phyloP scores from a whole-genome alignment of 1,139 yeast genomes.

The Blastobotrys ciferrii region DNA sequence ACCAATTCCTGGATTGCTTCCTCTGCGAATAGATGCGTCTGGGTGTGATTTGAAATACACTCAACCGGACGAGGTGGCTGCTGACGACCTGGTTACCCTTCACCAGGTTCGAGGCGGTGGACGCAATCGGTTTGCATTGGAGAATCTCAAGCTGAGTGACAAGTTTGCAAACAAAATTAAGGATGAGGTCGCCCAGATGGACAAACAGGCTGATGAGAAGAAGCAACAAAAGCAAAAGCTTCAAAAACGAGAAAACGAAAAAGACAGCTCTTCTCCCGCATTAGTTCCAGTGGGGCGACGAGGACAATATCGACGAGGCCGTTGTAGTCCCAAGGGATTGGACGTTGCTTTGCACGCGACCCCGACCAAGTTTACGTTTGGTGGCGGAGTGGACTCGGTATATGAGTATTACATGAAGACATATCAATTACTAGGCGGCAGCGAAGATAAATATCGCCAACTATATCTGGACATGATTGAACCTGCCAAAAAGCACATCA shows the following conservation, averaged over 20 bases:
- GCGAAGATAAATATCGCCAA: constrained; percentile 35
- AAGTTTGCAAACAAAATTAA: constrained; percentile 4
- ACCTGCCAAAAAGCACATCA: constrained; percentile 42
- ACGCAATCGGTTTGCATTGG: not conserved
- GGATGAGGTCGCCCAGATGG: constrained; percentile 4
- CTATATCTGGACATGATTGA: constrained; percentile 41
- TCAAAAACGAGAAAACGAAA: not conserved
- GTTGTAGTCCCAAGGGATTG: constrained; percentile 14
- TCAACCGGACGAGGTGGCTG: constrained; percentile 1
- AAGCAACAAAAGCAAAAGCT: not conserved
- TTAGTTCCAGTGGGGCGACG: constrained; percentile 13
- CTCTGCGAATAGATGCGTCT: constrained; percentile 47
- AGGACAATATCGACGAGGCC: constrained; percentile 13
- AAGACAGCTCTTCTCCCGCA: constrained; percentile 2
- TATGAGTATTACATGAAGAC: constrained; percentile 68
- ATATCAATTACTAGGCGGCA: constrained; percentile 51
- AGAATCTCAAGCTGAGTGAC: constrained; percentile 6
- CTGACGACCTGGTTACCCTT: constrained; percentile 1
- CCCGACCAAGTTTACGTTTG: constrained; percentile 40
- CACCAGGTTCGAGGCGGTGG: constrained; percentile 1
- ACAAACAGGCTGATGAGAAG: not conserved
- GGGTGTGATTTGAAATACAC: constrained; percentile 42
- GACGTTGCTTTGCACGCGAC: constrained; percentile 12
- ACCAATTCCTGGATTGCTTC: constrained; percentile 43
- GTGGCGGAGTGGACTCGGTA: constrained; percentile 66